A percentile compares a stretch with the other conserved stretches of the same genome.
These are phyloP conservation scores for Syzygium malaccense DNA, from an alignment of 441 rosid genomes.

Conservation along the genomic window DNA sequence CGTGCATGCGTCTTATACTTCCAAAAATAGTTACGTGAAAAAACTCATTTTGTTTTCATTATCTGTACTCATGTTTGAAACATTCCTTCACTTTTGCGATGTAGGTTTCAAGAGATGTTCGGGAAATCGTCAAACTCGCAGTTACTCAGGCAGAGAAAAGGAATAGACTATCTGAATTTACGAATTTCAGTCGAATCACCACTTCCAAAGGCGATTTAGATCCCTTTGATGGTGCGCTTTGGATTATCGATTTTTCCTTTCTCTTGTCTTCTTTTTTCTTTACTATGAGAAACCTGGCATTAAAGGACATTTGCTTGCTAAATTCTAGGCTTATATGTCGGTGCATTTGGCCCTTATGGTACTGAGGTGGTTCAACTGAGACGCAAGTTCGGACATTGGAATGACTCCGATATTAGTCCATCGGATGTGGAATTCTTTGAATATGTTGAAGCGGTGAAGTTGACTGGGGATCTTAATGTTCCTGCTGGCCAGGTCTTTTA, in stretches of 20 bases:
- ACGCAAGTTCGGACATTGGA: slow-evolving; percentile 88
- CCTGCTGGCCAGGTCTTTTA: slow-evolving; percentile 86
- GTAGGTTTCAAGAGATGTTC: slow-evolving; percentile 77
- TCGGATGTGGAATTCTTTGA: slow-evolving; percentile 74
- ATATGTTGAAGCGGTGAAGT: slow-evolving; percentile 87
- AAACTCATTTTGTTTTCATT: not conserved
- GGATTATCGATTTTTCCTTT: not conserved
- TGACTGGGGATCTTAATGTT: slow-evolving; percentile 87
- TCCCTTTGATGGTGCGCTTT: slow-evolving; percentile 65
- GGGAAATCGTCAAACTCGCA: slow-evolving; percentile 81
- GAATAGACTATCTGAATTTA: slow-evolving; percentile 51
- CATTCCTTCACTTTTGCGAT: slow-evolving; percentile 1
- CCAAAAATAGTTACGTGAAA: not conserved
- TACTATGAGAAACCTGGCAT: not conserved
- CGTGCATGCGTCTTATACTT: not conserved
- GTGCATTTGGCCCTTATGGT: slow-evolving; percentile 96
- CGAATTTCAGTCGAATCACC: slow-evolving; percentile 61
- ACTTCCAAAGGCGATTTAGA: slow-evolving; percentile 52
- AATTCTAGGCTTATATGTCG: slow-evolving; percentile 76
- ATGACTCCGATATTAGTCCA: slow-evolving; percentile 35
- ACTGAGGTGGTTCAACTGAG: slow-evolving; percentile 87
- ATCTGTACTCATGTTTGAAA: not conserved
- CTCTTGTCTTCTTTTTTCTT: not conserved
- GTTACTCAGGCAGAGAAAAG: slow-evolving; percentile 69
- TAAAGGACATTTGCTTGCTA: slow-evolving; percentile 9